Evolutionary conservation across 768 basidiomycete genomes (phyloP), one percentile per base, ranked within the genome.

Genomic region (Suillus brevipes): DNA sequence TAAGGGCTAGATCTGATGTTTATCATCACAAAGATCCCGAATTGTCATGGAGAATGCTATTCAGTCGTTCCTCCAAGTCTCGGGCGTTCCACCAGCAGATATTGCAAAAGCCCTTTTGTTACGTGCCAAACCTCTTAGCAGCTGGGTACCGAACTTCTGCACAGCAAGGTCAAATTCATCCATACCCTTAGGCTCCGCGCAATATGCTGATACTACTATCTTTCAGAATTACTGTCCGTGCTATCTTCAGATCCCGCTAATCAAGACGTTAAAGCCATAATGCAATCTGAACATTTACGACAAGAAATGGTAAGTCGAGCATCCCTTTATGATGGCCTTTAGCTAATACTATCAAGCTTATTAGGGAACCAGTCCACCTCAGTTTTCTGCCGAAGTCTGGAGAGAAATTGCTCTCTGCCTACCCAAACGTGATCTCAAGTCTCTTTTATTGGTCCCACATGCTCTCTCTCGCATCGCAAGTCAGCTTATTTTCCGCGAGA

Each of bases 21-120:
- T 43, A 45, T n/a, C n/a, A n/a, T n/a, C 50, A 34, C 38, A 65
- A 67, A 75, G 83, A 59, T 86, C 83, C 74, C 85, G 85, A 77
- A 83, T 83, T 12, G 80, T 86, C 70, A 84, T 90, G 83, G 89
- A 91, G 79, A 91, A 90, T 73, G 88, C 87, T 56, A 87, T 89
- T 65, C 87, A 89, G 74, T 89, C 89, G 5, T 87, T 87, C 67
- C 79, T 91, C 49, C 82, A 85, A 67, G 81, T 90, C 59, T 78
- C 82, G n/a, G 83, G 83, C 13, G 77, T 86, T 50, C 79, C 83
- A 47, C 74, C 83, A 12, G 79, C 82, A 70, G 85, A 82, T 60
- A 75, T 84, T 10, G 84, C 86, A 25, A 85, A 83, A 71, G 88
- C 88, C 60, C 84, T 87, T 65, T 80, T 91, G 50, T 73, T 91